Percentiles rank a stretch among this genome's conserved stretches.
phyloP scores from a whole-genome alignment of 2,329 filamentous ascomycete species.

The Lecanicillium sp. region DNA sequence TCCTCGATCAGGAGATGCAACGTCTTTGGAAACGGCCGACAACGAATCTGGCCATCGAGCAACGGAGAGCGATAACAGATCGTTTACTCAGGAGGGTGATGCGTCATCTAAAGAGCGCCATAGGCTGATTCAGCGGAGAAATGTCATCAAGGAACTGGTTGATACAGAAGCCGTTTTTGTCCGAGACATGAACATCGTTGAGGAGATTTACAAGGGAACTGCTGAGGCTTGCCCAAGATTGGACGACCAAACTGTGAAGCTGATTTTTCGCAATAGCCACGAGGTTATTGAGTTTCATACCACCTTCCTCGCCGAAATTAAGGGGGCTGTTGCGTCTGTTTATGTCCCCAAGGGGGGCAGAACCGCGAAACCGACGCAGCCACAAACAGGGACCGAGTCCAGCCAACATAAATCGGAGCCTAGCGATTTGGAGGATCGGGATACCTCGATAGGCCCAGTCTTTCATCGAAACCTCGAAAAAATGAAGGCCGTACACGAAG shows the following conservation, averaged over 20 bases:
- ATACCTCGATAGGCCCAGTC: conserved; percentile 42
- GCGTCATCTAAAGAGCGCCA: conserved; percentile 50
- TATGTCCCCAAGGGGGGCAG: conserved; percentile 57
- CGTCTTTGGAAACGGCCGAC: conserved; percentile 35
- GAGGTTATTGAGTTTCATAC: conserved; percentile 85
- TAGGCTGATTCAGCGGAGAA: conserved; percentile 69
- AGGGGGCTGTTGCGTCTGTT: conserved; percentile 68
- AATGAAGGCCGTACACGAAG: conserved; percentile 54
- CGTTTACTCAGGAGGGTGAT: conserved; percentile 27
- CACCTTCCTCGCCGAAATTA: conserved; percentile 68
- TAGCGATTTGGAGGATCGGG: conserved; percentile 44
- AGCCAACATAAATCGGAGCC: conserved; percentile 33
- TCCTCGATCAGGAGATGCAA: conserved; percentile 36
- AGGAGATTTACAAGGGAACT: conserved; percentile 96
- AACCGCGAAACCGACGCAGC: conserved; percentile 31
- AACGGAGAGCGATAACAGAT: conserved; percentile 28
- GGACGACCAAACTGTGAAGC: conserved; percentile 74
- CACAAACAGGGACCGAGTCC: conserved; percentile 31
- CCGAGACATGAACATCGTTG: conserved; percentile 92
- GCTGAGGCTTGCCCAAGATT: conserved; percentile 74
- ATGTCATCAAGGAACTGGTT: conserved; percentile 84
- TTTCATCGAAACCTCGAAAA: conserved; percentile 49
- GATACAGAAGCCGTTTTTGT: conserved; percentile 90
- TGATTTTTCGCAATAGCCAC: conserved; percentile 87
- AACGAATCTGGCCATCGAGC: conserved; percentile 28